Evolutionary conservation across 306 rosid genomes (phyloP), one percentile per base, ranked within the genome.

Genomic region (Lotus japonicus): DNA sequence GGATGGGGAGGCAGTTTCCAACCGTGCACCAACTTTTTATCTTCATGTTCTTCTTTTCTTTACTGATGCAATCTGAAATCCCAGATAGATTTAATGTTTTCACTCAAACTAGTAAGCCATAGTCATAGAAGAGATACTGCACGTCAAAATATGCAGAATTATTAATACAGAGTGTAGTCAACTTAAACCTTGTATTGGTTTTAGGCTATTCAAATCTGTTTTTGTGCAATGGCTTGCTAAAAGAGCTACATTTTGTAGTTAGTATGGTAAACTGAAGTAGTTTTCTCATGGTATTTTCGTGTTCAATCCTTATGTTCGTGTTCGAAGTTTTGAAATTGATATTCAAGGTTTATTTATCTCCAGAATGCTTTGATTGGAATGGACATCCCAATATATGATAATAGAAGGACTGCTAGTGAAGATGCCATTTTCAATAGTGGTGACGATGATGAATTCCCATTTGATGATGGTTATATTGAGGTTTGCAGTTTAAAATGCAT

Each of bases 301-400:
- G 41, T 46, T 51, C 33, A 19, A 16, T 73, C 14, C 50, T 26
- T 56, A 28, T 66, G 19, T 70, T 64, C 41, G 4, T 58, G 26
- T 38, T 33, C 5, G 23, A 64, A 68, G 14, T 68, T 69, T 53
- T 44, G 6, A 13, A 59, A 48, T 60, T 69, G 51, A 75, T 68
- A 69, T 55, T 57, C 76, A 54, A 81, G 46, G 59, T 62, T 68
- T 67, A 26, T 65, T 64, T 68, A 72, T 77, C 72, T 66, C 69
- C 86, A 90, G 97, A 92, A 72, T 73, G 98, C 67, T 80, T 82
- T 92, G 69, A 80, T 92, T 64, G 97, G 94, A 76, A 90, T 86
- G 91, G 98, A 92, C 62, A 79, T 86, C 71, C 89, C 90, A 66
- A 64, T 71, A 28, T 84, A 90, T 64, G 88, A 86, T 72, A 84